phyloP scores from a whole-genome alignment of 305 asterid genomes.

The Lippia alba region DNA sequence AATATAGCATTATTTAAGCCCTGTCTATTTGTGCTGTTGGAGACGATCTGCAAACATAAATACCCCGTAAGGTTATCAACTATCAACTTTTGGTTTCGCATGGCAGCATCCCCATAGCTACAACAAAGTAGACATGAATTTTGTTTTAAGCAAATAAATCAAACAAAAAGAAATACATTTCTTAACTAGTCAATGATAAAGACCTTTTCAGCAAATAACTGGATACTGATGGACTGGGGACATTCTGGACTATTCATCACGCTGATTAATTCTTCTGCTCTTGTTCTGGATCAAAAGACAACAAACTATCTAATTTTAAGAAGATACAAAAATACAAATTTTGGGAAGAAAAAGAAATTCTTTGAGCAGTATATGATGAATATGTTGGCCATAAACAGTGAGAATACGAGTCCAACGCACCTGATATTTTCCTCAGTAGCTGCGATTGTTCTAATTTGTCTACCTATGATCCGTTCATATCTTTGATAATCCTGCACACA shows the following conservation, averaged over 20 bases:
- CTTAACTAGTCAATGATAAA: constrained; percentile 23
- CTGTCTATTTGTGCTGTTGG: constrained; percentile 55
- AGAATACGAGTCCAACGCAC: constrained; percentile 43
- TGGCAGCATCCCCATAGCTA: constrained; percentile 13
- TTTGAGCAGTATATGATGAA: constrained; percentile 11
- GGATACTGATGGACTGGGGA: constrained; percentile 73
- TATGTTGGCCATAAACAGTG: constrained; percentile 17
- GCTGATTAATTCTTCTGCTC: constrained; percentile 56
- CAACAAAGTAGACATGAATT: neutral
- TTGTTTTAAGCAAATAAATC: constrained; percentile 25
- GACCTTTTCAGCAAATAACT: constrained; percentile 77
- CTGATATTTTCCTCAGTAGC: constrained; percentile 66
- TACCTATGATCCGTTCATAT: constrained; percentile 52
- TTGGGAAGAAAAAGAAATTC: constrained; percentile 24
- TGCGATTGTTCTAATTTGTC: constrained; percentile 63
- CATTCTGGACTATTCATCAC: constrained; percentile 54
- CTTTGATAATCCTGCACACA: constrained; percentile 58
- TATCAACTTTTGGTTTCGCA: constrained; percentile 32
- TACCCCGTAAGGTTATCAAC: constrained; percentile 19
- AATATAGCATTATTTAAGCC: constrained; percentile 51
- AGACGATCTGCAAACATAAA: constrained; percentile 63
- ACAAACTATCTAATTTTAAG: constrained; percentile 22
- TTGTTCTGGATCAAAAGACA: constrained; percentile 54
- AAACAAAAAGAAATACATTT: constrained; percentile 19
- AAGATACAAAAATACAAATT: constrained; percentile 26